Evolutionary conservation across 2,329 filamentous ascomycete genomes (phyloP), one percentile per base, ranked within the genome.

Genomic region (Corynespora cassiicola): DNA sequence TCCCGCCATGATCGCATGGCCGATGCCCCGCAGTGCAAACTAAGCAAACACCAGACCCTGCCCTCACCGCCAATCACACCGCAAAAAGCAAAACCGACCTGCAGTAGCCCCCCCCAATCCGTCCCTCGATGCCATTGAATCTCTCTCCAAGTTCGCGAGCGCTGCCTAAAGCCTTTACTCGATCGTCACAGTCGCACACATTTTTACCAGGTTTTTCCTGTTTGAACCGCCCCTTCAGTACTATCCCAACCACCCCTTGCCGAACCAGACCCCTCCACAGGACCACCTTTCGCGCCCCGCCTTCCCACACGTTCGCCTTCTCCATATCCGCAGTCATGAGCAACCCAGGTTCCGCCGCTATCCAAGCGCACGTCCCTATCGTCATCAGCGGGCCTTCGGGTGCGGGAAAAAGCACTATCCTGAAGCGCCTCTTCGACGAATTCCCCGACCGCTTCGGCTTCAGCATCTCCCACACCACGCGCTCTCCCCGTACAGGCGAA

Each of bases 331-430:
- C 50, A 23, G 45, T 54, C 33, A 54, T n/a, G n/a, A n/a, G n/a
- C n/a, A n/a, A n/a, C n/a, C n/a, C n/a, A n/a, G n/a, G n/a, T n/a
- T n/a, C 48, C 26, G 45, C 49, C 12, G 50, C 60, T 19, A 42
- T 61, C 27, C 25, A 42, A 29, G 30, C 42, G 5, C 34, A 60
- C 49, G 47, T 46, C 17, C 87, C 87, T 10, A 77, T 92, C 58
- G 84, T 94, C 56, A 86, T 94, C 69, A 89, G 84, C 31, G 88
- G 88, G 39, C 88, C 88, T 46, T 87, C 82, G 8, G 88, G 88
- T 65, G 82, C 88, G 31, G 88, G 88, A 54, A 94, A 94, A 73
- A 87, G 86, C 55, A 92, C 88, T 9, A 82, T 92, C 45, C 85
- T 88, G 68, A 84, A 84, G 61, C 77, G 80, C 31, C 82, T 92